Base-by-base conservation (phyloP, 805 yeast genomes). In the Jamesozyma jinghongensis region DNA sequence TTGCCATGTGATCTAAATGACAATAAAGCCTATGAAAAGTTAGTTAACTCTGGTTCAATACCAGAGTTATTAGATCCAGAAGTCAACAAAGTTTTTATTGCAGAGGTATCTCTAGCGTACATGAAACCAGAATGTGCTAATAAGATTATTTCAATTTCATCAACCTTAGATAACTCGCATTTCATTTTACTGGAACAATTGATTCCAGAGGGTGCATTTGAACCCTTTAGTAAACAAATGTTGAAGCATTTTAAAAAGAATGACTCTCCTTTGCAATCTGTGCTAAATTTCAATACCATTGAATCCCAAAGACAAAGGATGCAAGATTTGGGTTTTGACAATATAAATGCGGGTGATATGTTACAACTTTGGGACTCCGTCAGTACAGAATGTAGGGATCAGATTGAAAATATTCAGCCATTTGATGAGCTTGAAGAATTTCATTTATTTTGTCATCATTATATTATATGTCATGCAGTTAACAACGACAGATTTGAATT, bases 341-440 rank as follows among this genome's bases (percentile, higher is more conserved):
- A 55, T n/a, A 71, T 70, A 1, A 79, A 76, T 45, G 68, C 74
- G 2, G 60, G 65, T 26, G 75, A 81, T 52, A 61, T 85, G 49
- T 66, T 71, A 40, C 72, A 72, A 26, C 71, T 74, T 47, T 85
- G 94, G 94, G 53, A 62, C 7, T 56, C 70, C 17, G 62, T 79
- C 1, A 56, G 67, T 4, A 46, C 46, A 2, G 64, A 62, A 1
- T 53, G 62, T 5, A 74, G 72, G 49, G 34, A 40, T 0, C 56
- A 59, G 32, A 69, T 85, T 7, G 66, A 65, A 14, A 36, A 53
- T 1, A 67, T 81, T 17, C 94, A 84, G 54, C 73, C 74, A 3
- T 85, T 84, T 59, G 94, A 85, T 57, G 94, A 85, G 61, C 74
- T 84, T 75, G 94, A 84, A 61, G 94, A 84, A 58, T 83, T 84